Percentiles rank a stretch among this genome's conserved stretches.
phyloP scores from a whole-genome alignment of 1,139 yeast species.

The Meyerozyma elateridarum region DNA sequence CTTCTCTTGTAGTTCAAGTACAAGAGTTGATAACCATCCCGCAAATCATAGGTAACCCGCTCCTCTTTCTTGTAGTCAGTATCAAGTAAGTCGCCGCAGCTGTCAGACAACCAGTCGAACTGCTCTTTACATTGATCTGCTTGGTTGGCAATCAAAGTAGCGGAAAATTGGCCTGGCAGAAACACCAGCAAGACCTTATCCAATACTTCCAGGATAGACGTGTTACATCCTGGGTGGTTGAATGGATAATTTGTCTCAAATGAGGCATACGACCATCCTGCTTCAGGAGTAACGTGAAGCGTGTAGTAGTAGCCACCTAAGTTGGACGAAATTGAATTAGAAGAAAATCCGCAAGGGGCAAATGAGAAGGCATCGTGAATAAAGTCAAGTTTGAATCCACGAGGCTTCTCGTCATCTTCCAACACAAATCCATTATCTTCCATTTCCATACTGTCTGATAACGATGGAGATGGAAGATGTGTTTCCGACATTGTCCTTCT shows the following conservation, averaged over 20 bases:
- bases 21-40: conserved; percentile 41
- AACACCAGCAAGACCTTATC: conserved; percentile 59
- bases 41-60: conserved; percentile 65
- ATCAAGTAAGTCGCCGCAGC: conserved; percentile 29
- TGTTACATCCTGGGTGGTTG: conserved; percentile 26
- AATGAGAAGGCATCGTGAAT: conserved; percentile 86
- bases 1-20: conserved; percentile 34
- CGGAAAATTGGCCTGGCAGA: conserved; percentile 72
- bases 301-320: conserved; percentile 71
- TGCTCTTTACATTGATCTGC: conserved; percentile 15
- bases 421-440: conserved; percentile 13
- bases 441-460: conserved; percentile 23
- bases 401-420: conserved; percentile 8
- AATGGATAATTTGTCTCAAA: conserved; percentile 82
- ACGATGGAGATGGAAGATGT: conserved; percentile 37
- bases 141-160: conserved; percentile 55
- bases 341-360: conserved; percentile 94
- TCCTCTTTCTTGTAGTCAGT: conserved; percentile 63
- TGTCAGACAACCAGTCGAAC: conserved; percentile 27
- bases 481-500: conserved; percentile 15
- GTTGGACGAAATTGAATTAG: conserved; percentile 66
- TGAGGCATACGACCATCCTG: conserved; percentile 93
- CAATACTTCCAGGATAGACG: conserved; percentile 49
- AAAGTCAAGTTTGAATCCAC: conserved; percentile 18
- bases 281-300: conserved; percentile 90